Percentiles rank a stretch among this genome's conserved stretches.
phyloP scores from a whole-genome alignment of 352 stramenopile genomes.

The Phytophthora foliorum region DNA sequence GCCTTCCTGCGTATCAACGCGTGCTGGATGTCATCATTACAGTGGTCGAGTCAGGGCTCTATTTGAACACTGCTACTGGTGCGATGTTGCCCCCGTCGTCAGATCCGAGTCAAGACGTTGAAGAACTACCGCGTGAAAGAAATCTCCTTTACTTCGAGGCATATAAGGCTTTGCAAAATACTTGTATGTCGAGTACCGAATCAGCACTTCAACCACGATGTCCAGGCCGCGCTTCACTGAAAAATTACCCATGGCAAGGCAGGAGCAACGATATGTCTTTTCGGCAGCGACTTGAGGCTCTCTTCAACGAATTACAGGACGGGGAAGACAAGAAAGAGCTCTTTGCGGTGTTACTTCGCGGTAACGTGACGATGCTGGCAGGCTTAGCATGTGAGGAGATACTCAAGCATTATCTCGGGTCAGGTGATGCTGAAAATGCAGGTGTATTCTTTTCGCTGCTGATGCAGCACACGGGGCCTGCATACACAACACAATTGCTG shows the following conservation, averaged over 20 bases:
- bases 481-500: constrained; percentile 41
- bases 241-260: constrained; percentile 12
- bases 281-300: constrained; percentile 40
- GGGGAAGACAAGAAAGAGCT: constrained; percentile 53
- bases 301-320: constrained; percentile 42
- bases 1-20: constrained; percentile 68
- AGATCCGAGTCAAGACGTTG: constrained; percentile 17
- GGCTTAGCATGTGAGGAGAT: constrained; percentile 41
- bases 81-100: background rate
- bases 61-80: constrained; percentile 20
- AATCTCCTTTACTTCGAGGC: constrained; percentile 66
- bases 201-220: constrained; percentile 9
- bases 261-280: constrained; percentile 23
- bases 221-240: constrained; percentile 12
- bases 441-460: constrained; percentile 50
- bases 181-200: background rate
- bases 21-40: constrained; percentile 63
- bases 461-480: constrained; percentile 37
- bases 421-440: constrained; percentile 23
- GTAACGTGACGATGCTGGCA: constrained; percentile 41
- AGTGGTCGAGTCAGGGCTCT: constrained; percentile 66
- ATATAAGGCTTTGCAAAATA: constrained; percentile 29
- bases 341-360: constrained; percentile 45
- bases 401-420: constrained; percentile 49
- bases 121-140: constrained; percentile 7